Base-by-base conservation (phyloP, 306 rosid genomes). In the Leucaena leucocephala region DNA sequence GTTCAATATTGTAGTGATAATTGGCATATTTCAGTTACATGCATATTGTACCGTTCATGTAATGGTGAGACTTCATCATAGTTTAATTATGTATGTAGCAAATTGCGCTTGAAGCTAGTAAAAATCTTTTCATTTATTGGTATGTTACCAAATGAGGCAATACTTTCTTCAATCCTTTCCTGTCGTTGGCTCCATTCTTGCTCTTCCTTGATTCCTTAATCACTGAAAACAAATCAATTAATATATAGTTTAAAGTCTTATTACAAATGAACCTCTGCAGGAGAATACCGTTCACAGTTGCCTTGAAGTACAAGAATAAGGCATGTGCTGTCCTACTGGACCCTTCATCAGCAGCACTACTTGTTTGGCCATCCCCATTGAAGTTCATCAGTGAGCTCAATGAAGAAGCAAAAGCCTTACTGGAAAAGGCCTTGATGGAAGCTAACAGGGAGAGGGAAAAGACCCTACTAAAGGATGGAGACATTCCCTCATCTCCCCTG, bases 351-450 rank as follows among this genome's bases (percentile, higher is more conserved):
- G 96, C 96, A 17, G 97, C 92, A 76, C 98, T 91, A 2, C 94
- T 94, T 57, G 96, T 94, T 73, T 94, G 98, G 98, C 98, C 98
- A 62, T 89, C 98, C 8, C 97, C 95, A 9, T 75, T 94, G 71
- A 90, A 91, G 87, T 90, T 94, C 85, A 91, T 94, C 72, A 87
- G 90, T n/a, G 93, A 94, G 85, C 96, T 94, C 72, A 87, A 88
- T 76, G 90, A 86, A 15, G 98, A 94, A 52, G 98, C 97, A 16
- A 94, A 91, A 76, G 90, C 89, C 67, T 77, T 94, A 71, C 75
- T 94, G 79, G 96, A 94, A 83, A 89, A 82, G 64, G 98, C 97
- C 14, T 89, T 94, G 85, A 83, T 82, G 67, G 97, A 91, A 84
- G 91, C 92, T 48, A 94, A 94, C 83, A 86, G 80, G 90, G 98